These are phyloP conservation scores for Fraxinus quadrangulata DNA, from an alignment of 257 asterid genomes.

Conservation along the genomic window DNA sequence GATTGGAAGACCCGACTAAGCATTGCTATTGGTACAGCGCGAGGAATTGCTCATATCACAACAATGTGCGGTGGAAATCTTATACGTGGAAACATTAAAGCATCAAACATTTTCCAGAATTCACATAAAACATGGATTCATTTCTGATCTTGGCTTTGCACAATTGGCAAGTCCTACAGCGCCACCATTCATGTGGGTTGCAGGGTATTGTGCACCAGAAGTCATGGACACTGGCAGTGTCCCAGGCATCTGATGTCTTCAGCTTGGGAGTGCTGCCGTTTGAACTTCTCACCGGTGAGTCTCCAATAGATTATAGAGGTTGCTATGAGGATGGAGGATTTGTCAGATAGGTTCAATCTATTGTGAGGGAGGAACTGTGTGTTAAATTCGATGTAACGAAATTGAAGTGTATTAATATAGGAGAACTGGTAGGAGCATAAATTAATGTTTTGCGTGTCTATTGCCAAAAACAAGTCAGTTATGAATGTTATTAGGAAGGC, in stretches of 20 bases:
- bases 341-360: slow-evolving; percentile 67
- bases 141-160: slow-evolving; percentile 62
- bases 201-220: slow-evolving; percentile 67
- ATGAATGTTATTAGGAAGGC: too few species aligned
- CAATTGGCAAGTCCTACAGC: slow-evolving; percentile 39
- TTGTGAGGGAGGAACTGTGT: slow-evolving; percentile 73
- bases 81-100: slow-evolving; percentile 65
- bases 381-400: slow-evolving; percentile 69
- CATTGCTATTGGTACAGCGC: slow-evolving; percentile 45
- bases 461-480: too few species aligned
- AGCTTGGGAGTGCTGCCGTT: slow-evolving; percentile 67
- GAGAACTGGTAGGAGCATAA: slow-evolving; percentile 25
- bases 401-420: slow-evolving; percentile 58
- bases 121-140: slow-evolving; percentile 43
- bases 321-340: slow-evolving; percentile 43
- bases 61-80: slow-evolving; percentile 45
- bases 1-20: slow-evolving; percentile 62
- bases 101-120: slow-evolving; percentile 64
- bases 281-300: slow-evolving; percentile 67
- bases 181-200: slow-evolving; percentile 35
- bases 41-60: slow-evolving; percentile 61
- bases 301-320: slow-evolving; percentile 40
- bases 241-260: slow-evolving; percentile 67
- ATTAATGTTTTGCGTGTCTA: too few species aligned
- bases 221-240: slow-evolving; percentile 48